Base-by-base conservation (phyloP, 192 early-diverging fungal genomes). In the Backusella morwellensis region DNA sequence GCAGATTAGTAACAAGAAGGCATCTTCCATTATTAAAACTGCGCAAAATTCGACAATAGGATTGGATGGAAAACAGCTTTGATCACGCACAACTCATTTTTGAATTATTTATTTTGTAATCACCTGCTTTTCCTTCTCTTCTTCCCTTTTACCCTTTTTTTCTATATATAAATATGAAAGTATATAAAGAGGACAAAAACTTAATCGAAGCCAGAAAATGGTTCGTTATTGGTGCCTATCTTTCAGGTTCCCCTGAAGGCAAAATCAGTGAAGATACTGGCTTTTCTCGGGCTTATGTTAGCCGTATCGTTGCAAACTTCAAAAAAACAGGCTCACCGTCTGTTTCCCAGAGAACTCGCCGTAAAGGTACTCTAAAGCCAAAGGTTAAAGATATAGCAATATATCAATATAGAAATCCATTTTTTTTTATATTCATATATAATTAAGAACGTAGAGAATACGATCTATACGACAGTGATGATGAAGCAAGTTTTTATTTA, bases 311-410 rank as follows among this genome's bases (percentile, higher is more conserved):
- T 32, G 9, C 40, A 21, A 71, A 44, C 21, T 71, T 71, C 21
- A 35, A 29, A 44, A 71, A 71, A 29, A 71, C 70, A 29, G 70
- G 70, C 34, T 71, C 70, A 44, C 70, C 70, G 4, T 44, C 41
- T 56, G n/a, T 42, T 71, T 29, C 36, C 23, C 19, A 71, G 41
- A 71, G 23, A 71, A 69, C 36, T 69, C 38, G 34, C 38, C 9
- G 40, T 12, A 44, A 56, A 56, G 54, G 54, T 56, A 56, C n/a
- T 56, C 54, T 21, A 56, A 23, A 56, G 21, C n/a, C n/a, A 71
- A 44, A 42, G 70, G 40, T 71, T 36, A 6, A 70, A 44, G 12
- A 29, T 15, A 26, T 32, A 29, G 4, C 14, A 32, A 23, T 26
- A 29, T 71, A 15, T 23, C 70, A 6, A 40, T 47, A 47, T 47